These are phyloP conservation scores for Chrysoporthe puriensis DNA, from an alignment of 2,329 filamentous ascomycete genomes.

Conservation along the genomic window DNA sequence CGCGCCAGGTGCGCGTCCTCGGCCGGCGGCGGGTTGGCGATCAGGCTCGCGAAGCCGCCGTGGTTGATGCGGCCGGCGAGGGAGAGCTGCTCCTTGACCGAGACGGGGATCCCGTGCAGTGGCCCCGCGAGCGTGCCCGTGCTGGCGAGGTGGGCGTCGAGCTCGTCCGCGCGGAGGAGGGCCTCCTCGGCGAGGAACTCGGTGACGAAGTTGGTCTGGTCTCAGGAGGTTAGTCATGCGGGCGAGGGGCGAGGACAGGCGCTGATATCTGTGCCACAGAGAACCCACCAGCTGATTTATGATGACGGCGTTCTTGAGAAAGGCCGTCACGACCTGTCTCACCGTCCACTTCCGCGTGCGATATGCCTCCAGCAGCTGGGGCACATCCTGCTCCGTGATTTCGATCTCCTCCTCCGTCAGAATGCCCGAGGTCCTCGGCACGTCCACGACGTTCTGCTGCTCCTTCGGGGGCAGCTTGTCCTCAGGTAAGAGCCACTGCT, in stretches of 20 bases:
- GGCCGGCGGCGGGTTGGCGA: slow-evolving; percentile 19
- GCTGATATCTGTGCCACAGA: too few relatives aligned
- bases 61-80: slow-evolving; percentile 31
- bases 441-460: slow-evolving; percentile 33
- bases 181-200: slow-evolving; percentile 46
- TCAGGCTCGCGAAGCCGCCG: slow-evolving; percentile 41
- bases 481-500: slow-evolving; percentile 40
- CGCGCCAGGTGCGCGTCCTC: slow-evolving; percentile 40
- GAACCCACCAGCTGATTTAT: slow-evolving; percentile 46
- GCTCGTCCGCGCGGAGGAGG: slow-evolving; percentile 40
- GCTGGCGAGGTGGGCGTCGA: slow-evolving; percentile 45
- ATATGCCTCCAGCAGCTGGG: slow-evolving; percentile 35
- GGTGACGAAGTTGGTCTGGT: slow-evolving; percentile 31
- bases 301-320: slow-evolving; percentile 53
- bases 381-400: slow-evolving; percentile 43
- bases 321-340: slow-evolving; percentile 45
- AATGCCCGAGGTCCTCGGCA: slow-evolving; percentile 36
- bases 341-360: slow-evolving; percentile 37
- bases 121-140: slow-evolving; percentile 52
- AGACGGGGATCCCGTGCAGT: slow-evolving; percentile 41
- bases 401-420: slow-evolving; percentile 41
- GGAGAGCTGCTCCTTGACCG: slow-evolving; percentile 32
- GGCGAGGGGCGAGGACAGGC: background rate
- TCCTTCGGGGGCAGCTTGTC: slow-evolving; percentile 34
- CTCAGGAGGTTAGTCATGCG: background rate